Evolutionary conservation across 1,284 basidiomycete species (phyloP).

Genomic region (Apiotrichum veenhuisii): DNA sequence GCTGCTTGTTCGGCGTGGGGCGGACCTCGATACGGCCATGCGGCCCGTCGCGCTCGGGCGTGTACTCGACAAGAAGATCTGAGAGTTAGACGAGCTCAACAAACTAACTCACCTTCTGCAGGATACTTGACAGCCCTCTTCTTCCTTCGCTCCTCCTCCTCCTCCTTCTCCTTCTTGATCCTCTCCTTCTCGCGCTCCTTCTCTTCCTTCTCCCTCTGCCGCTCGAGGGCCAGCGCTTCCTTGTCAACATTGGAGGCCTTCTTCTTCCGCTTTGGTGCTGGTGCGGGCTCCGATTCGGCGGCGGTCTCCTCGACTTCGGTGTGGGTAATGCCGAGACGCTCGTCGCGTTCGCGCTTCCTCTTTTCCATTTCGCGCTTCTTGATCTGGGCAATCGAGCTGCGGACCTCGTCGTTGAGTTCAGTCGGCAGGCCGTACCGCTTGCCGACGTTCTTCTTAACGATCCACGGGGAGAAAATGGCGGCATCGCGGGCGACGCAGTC

Average conservation of each 20-base stretch:
- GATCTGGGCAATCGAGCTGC: conserved; percentile 68
- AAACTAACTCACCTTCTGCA: conserved; percentile 52
- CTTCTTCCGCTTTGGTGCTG: conserved; percentile 74
- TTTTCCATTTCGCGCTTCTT: conserved; percentile 85
- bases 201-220: conserved; percentile 21
- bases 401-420: conserved; percentile 79
- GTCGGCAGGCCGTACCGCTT: conserved; percentile 75
- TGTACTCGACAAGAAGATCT: conserved; percentile 72
- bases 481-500: conserved; percentile 89
- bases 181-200: conserved; percentile 52
- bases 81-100: conserved; percentile 34
- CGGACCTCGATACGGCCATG: conserved; percentile 51
- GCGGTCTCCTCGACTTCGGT: conserved; percentile 62
- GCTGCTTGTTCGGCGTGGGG: conserved; percentile 60
- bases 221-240: conserved; percentile 10
- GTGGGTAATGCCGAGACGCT: conserved; percentile 54
- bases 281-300: conserved; percentile 45
- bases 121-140: conserved; percentile 76
- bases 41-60: conserved; percentile 61
- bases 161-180: conserved; percentile 53
- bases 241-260: conserved; percentile 24
- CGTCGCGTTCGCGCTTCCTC: conserved; percentile 61
- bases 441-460: conserved; percentile 80
- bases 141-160: conserved; percentile 62
- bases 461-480: conserved; percentile 90